Base-by-base conservation (phyloP, 2,329 filamentous ascomycete genomes). In the Talaromyces amestolkiae region DNA sequence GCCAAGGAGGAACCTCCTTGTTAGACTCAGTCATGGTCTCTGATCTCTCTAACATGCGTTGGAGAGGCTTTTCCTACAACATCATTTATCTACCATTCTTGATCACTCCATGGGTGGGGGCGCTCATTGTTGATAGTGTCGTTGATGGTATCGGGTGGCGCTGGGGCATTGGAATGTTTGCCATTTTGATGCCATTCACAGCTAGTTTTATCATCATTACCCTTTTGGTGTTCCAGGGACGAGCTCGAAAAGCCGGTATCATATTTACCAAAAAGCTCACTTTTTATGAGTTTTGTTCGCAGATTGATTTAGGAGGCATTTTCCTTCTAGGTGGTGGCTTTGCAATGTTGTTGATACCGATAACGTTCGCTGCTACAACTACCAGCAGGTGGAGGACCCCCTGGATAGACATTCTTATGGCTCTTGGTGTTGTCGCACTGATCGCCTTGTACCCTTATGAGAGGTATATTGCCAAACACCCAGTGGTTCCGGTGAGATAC, bases 401-500 rank as follows among this genome's bases (percentile, higher is more conserved):
- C 24, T 49, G 45, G 45, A 49, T 49, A 49, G 45, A 49, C 24
- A 9, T 22, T 24, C 45, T 49, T 24, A 49, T 49, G 45, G 45
- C 22, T 24, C 45, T 49, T 10, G 45, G 45, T 24, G 45, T 49
- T 49, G 22, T 49, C 22, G 22, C 10, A 24, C 11, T 49, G 11
- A 49, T 49, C 5, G 22, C 45, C 45, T 24, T 49, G 45, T 49
- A 49, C 3, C 45, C 19, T 27, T 49, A 49, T 49, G 45, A 49
- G 22, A 49, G 22, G 11, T 49, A 24, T 15, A 49, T 49, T 49
- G 45, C 82, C 3, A 74, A 71, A 19, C 73, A 83, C 64, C 82
- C 83, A 0, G 73, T 84, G 22, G 72, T 84, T 11, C 82, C 83
- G 0, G 71, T 78, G 2, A 75, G 73, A 22, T 84, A 83, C 69